Evolutionary conservation across 768 basidiomycete species (phyloP).

Genomic region (Podaxis carcinomalis): DNA sequence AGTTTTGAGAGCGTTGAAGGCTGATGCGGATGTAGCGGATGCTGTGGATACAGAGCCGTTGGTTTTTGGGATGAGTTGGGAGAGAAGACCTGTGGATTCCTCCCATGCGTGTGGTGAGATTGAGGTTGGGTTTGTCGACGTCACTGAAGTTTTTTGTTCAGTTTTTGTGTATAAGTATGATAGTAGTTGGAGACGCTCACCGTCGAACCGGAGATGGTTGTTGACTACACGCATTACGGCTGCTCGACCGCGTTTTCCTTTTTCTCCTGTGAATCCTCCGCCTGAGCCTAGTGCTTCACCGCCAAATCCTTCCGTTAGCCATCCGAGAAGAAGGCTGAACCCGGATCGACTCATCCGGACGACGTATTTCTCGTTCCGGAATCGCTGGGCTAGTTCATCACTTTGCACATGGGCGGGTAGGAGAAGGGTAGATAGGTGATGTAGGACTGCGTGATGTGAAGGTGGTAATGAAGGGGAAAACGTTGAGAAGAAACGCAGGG

Average conservation of each 20-base stretch:
- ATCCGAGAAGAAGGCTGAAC: constrained; percentile 88
- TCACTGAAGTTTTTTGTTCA: constrained; percentile 41
- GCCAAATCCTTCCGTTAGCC: constrained; percentile 91
- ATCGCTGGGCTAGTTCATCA: constrained; percentile 78
- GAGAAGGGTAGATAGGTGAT: constrained; percentile 75
- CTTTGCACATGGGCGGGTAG: constrained; percentile 81
- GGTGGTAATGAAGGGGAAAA: constrained; percentile 67
- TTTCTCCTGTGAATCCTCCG: constrained; percentile 75
- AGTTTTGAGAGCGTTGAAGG: constrained; percentile 74
- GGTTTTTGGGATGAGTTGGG: constrained; percentile 67
- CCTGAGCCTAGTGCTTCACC: constrained; percentile 81
- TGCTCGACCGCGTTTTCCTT: constrained; percentile 80
- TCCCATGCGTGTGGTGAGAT: constrained; percentile 71
- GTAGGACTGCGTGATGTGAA: constrained; percentile 64
- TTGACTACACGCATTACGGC: constrained; percentile 93
- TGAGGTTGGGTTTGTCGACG: constrained; percentile 61
- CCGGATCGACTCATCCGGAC: constrained; percentile 89
- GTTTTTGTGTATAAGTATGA: not conserved
- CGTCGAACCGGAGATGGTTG: constrained; percentile 87
- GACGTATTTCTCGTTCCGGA: constrained; percentile 86
- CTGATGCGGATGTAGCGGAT: constrained; percentile 41
- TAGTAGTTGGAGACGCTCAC: constrained; percentile 38
- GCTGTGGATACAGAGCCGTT: constrained; percentile 26
- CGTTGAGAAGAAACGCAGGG: constrained; percentile 66
- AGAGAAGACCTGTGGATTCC: constrained; percentile 80